Percentiles rank a stretch among this genome's conserved stretches.
Evolutionary conservation across 2,329 filamentous ascomycete genomes (phyloP).

Genomic region (Penicillium carneum): DNA sequence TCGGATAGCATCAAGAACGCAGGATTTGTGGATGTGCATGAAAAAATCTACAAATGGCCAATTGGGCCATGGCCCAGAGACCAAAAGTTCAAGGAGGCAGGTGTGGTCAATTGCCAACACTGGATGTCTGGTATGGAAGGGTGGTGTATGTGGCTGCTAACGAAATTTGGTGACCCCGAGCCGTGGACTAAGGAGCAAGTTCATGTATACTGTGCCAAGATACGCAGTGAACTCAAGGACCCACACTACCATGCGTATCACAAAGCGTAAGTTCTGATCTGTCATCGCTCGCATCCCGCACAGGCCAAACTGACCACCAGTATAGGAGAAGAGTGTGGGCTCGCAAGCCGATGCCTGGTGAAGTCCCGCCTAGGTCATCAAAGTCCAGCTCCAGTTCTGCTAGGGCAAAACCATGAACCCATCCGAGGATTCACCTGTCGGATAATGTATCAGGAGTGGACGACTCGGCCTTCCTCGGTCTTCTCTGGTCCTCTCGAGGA

Average conservation of each 20-base stretch:
- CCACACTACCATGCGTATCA: constrained; percentile 17
- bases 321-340: constrained; percentile 17
- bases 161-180: constrained; percentile 32
- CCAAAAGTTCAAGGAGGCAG: constrained; percentile 48
- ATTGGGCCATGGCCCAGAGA: constrained; percentile 45
- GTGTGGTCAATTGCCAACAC: constrained; percentile 42
- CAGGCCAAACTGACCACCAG: background rate
- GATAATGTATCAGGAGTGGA: background rate
- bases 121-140: constrained; percentile 42
- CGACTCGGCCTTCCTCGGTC: background rate
- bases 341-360: constrained; percentile 16
- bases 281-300: background rate
- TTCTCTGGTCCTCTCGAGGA: background rate
- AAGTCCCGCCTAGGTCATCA: constrained; percentile 4
- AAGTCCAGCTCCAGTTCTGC: constrained; percentile 6
- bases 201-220: constrained; percentile 14
- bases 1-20: constrained; percentile 33
- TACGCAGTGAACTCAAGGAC: constrained; percentile 16
- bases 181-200: constrained; percentile 21
- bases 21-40: constrained; percentile 45
- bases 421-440: background rate
- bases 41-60: constrained; percentile 42
- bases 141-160: constrained; percentile 43
- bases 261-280: constrained; percentile 8
- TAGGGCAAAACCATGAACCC: background rate